Conservation (phyloP, 78 protist genomes). For the Creolimax fragrantissima region DNA sequence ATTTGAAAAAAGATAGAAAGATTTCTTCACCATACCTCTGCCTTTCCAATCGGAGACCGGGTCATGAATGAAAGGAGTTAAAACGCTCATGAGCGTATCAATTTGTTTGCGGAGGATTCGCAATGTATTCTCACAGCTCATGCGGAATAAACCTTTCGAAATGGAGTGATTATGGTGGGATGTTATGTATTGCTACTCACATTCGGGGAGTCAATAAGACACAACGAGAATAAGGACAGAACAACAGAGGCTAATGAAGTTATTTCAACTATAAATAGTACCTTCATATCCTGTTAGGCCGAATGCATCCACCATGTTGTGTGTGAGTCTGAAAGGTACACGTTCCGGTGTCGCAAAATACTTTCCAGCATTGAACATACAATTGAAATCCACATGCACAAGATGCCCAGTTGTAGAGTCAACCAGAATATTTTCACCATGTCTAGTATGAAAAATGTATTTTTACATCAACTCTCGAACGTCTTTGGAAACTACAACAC, state of each 20-base stretch:
- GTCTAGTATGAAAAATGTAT: too few relatives aligned
- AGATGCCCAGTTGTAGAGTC: constrained; percentile 64
- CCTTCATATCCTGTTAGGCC: constrained; percentile 78
- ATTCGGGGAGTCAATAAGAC: background rate
- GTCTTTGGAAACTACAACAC: background rate
- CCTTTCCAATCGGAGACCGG: constrained; percentile 73
- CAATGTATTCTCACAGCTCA: constrained; percentile 60
- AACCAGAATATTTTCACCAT: constrained; percentile 86
- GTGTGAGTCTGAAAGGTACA: constrained; percentile 92
- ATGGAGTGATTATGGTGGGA: background rate
- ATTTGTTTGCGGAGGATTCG: constrained; percentile 37
- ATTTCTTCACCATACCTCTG: background rate
- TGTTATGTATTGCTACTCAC: background rate
- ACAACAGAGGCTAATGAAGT: background rate
- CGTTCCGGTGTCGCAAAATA: constrained; percentile 56
- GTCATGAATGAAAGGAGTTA: constrained; percentile 83
- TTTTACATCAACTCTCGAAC: constrained; percentile 42
- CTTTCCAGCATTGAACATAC: constrained; percentile 61
- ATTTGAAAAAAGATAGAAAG: too few relatives aligned
- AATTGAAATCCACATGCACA: constrained; percentile 87
- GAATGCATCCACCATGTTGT: constrained; percentile 79
- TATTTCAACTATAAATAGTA: background rate
- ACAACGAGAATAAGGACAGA: background rate
- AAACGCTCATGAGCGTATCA: constrained; percentile 71
- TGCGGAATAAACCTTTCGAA: constrained; percentile 39